A percentile compares a stretch with the other conserved stretches of the same genome.
phyloP scores from a whole-genome alignment of 1,284 basidiomycete genomes.

The Xerocomus amazonicus region DNA sequence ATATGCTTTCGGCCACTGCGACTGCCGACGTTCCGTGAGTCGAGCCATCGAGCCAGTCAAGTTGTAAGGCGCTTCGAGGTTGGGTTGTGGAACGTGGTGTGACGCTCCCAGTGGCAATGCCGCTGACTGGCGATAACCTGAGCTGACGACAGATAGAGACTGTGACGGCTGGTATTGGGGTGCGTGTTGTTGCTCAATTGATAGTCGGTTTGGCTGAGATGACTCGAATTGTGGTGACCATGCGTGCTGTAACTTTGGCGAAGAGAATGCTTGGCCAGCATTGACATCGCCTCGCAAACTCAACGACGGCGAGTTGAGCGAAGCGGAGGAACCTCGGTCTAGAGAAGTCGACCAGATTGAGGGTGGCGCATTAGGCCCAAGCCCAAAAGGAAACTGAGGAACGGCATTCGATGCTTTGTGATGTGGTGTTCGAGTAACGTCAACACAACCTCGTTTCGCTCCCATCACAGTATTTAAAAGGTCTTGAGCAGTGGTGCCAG shows the following conservation, averaged over 20 bases:
- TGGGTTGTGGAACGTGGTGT: slow-evolving; percentile 12
- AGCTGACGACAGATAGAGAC: slow-evolving; percentile 8
- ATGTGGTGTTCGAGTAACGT: slow-evolving; percentile 23
- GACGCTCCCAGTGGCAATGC: slow-evolving; percentile 12
- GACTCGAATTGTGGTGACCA: slow-evolving; percentile 25
- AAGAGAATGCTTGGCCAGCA: slow-evolving; percentile 19
- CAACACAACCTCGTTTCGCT: slow-evolving; percentile 17
- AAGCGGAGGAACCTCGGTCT: slow-evolving; percentile 38
- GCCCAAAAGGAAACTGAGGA: slow-evolving; percentile 44
- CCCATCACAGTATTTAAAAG: slow-evolving; percentile 56
- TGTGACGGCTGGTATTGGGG: slow-evolving; percentile 12
- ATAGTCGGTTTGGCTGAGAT: slow-evolving; percentile 14
- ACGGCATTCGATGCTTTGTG: slow-evolving; percentile 33
- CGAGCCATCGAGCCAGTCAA: slow-evolving; percentile 10
- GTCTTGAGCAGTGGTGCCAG: slow-evolving; percentile 57
- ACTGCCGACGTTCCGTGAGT: slow-evolving; percentile 13
- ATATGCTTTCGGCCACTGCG: slow-evolving; percentile 14
- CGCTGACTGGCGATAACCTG: slow-evolving; percentile 17
- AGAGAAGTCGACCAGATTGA: slow-evolving; percentile 56
- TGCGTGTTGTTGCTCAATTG: slow-evolving; percentile 3
- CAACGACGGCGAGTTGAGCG: slow-evolving; percentile 12
- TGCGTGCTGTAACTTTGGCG: slow-evolving; percentile 9
- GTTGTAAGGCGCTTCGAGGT: slow-evolving; percentile 11
- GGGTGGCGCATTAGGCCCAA: slow-evolving; percentile 37
- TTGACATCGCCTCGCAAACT: slow-evolving; percentile 19